Evolutionary conservation across 1,139 yeast genomes (phyloP).

Genomic region (Eremothecium coryli): DNA sequence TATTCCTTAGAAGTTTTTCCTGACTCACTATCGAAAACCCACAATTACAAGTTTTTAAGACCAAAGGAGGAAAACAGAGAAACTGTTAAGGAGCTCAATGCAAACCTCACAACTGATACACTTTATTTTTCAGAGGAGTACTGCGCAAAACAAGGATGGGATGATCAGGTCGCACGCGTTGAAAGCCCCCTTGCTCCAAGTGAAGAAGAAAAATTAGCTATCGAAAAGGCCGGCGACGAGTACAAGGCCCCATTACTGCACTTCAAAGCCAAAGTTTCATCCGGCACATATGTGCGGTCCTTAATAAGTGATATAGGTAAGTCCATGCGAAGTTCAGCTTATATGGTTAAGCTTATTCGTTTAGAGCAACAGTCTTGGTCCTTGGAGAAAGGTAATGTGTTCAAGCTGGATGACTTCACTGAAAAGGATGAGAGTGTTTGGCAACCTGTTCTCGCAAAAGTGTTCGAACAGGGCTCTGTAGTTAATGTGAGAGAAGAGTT

Average conservation of each 20-base stretch:
- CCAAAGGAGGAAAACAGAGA: conserved; percentile 41
- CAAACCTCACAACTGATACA: conserved; percentile 55
- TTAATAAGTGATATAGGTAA: conserved; percentile 82
- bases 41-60: conserved; percentile 44
- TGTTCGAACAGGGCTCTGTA: conserved; percentile 35
- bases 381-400: conserved; percentile 54
- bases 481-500: conserved; percentile 31
- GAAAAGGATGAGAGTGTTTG: conserved; percentile 47
- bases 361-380: conserved; percentile 76
- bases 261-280: conserved; percentile 70
- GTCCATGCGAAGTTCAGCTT: conserved; percentile 71
- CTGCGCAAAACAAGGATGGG: conserved; percentile 34
- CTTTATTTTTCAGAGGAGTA: conserved; percentile 51
- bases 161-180: conserved; percentile 31
- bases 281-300: conserved; percentile 93
- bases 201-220: conserved; percentile 26
- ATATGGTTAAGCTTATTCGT: conserved; percentile 79
- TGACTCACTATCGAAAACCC: conserved; percentile 50
- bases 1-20: conserved; percentile 40
- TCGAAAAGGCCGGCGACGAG: conserved; percentile 23
- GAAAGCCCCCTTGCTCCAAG: conserved; percentile 30
- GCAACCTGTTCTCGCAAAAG: conserved; percentile 54
- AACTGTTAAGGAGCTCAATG: conserved; percentile 40
- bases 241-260: conserved; percentile 58
- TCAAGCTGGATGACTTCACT: conserved; percentile 56